These are phyloP conservation scores for Betula pendula DNA, from an alignment of 306 rosid genomes.

Conservation along the genomic window DNA sequence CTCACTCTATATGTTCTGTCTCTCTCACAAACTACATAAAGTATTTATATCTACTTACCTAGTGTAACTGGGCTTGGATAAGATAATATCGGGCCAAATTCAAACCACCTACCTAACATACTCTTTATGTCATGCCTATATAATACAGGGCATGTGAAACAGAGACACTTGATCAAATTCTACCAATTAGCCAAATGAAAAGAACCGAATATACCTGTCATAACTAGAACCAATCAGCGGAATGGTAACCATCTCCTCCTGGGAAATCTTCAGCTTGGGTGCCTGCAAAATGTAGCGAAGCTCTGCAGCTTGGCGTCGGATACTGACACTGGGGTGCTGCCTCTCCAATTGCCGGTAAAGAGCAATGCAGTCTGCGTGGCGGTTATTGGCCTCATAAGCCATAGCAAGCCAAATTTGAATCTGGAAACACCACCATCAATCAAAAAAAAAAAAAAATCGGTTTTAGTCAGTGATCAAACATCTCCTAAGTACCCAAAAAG, in stretches of 20 bases:
- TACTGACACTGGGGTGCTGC: constrained; percentile 69
- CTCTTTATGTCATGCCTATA: background rate
- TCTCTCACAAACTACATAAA: background rate
- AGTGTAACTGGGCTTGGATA: background rate
- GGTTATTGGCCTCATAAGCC: constrained; percentile 96
- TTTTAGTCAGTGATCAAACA: background rate
- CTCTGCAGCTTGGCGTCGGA: constrained; percentile 90
- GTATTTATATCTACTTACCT: background rate
- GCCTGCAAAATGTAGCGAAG: constrained; percentile 97
- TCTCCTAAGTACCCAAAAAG: background rate
- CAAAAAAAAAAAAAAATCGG: background rate
- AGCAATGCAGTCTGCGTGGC: constrained; percentile 84
- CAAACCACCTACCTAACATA: background rate
- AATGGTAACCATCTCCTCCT: constrained; percentile 94
- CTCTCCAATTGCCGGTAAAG: constrained; percentile 79
- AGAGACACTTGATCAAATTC: background rate
- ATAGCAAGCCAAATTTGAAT: constrained; percentile 97
- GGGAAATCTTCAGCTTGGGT: constrained; percentile 93
- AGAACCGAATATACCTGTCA: constrained; percentile 48
- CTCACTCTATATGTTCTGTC: background rate
- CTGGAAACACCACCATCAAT: constrained; percentile 41
- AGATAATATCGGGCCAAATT: background rate
- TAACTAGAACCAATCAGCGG: constrained; percentile 69
- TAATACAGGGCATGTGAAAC: background rate
- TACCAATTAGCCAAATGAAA: background rate